Evolutionary conservation across 2,329 filamentous ascomycete species (phyloP), one percentile per base, ranked within the genome.

Genomic region (Hymenoscyphus linearis): DNA sequence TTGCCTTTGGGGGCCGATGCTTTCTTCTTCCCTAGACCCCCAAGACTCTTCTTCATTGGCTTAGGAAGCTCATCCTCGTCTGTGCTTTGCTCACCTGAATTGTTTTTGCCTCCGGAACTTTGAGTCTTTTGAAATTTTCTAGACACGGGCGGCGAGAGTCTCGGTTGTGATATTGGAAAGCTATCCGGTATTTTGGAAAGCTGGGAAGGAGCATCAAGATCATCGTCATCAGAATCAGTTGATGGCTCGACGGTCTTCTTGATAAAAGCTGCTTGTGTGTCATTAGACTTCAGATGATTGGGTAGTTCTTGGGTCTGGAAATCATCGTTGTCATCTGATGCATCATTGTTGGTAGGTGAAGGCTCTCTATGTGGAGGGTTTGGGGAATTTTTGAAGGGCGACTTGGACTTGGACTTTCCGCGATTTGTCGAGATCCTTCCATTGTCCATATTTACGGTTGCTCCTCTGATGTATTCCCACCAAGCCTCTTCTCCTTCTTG

Each of bases 241-340:
- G 62, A 60, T 13, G 65, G 62, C 7, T 68, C 61, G 52, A 60
- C 55, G 35, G 55, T 13, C 25, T 37, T 7, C 22, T 55, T 56
- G 18, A 60, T 61, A 22, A 54, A 52, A 31, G 60, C 14, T 53
- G 55, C 64, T 2, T 56, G 57, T 22, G 18, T 2, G 22, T 9
- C 22, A n/a, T 47, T 25, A 47, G 18, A 22, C 16, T 35, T 57
- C 3, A 64, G 63, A 35, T 59, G 62, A 40, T 66, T 62, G 22
- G 71, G 71, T 9, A 69, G 70, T 31, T 67, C 63, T 63, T 72
- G 71, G 14, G 71, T 67, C 61, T 74, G 71, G 26, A 74, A 73
- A 37, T 65, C 70, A 37, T 69, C 67, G 27, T 66, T 60, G n/a
- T 69, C 67, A 37, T 69, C 57, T 14, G 50, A 52, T 22, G 40